These are phyloP conservation scores for Gracilaria domingensis DNA, from an alignment of 23 red algal species.

Conservation along the genomic window DNA sequence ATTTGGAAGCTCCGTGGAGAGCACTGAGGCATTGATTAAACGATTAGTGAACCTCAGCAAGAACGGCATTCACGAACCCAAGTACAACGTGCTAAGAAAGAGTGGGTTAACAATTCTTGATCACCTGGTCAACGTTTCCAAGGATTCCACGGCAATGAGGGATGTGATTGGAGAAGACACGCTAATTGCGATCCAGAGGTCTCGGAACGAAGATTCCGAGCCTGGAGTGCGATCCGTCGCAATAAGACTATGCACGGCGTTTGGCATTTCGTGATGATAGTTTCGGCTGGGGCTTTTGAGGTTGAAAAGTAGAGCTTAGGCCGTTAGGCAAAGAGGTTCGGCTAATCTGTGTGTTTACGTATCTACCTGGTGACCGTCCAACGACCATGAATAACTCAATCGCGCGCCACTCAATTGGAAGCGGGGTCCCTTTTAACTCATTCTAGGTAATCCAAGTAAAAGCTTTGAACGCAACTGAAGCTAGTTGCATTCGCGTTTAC, in stretches of 20 bases:
- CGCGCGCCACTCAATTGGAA: too few species aligned
- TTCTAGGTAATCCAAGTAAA: too few species aligned
- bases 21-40: neutral
- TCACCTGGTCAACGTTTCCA: neutral
- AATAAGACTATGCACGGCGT: neutral
- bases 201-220: neutral
- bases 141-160: neutral
- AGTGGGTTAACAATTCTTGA: constrained; percentile 29
- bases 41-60: constrained; percentile 34
- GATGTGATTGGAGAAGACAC: constrained; percentile 1
- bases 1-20: neutral
- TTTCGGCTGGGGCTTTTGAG: too few species aligned
- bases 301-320: too few species aligned
- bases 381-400: too few species aligned
- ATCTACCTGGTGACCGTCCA: too few species aligned
- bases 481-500: too few species aligned
- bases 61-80: constrained; percentile 42
- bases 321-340: too few species aligned
- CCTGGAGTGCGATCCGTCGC: constrained; percentile 26
- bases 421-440: too few species aligned
- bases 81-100: constrained; percentile 27
- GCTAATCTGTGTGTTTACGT: too few species aligned
- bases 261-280: neutral
- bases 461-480: too few species aligned
- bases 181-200: neutral